A percentile compares a stretch with the other conserved stretches of the same genome.
phyloP scores from a whole-genome alignment of 345 rosid species.

The Citrus reticulata region DNA sequence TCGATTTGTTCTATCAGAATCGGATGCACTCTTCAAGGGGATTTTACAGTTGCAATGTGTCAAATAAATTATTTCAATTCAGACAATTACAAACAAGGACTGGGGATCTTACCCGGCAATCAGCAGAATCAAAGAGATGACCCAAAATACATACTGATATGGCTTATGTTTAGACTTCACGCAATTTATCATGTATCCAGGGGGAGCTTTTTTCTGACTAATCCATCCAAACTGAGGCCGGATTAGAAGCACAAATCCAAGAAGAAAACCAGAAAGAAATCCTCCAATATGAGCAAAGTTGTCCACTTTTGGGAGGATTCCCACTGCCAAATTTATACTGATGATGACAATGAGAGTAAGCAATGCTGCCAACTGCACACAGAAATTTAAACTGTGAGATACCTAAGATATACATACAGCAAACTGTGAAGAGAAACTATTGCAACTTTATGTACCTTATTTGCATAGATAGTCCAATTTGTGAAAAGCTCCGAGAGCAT shows the following conservation, averaged over 20 bases:
- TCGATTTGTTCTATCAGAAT: not conserved
- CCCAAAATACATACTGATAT: constrained; percentile 72
- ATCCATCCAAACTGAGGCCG: constrained; percentile 92
- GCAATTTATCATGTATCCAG: constrained; percentile 28
- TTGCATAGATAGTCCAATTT: constrained; percentile 91
- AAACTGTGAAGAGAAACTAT: not conserved
- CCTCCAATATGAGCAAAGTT: constrained; percentile 99
- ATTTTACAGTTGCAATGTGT: not conserved
- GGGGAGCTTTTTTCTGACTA: constrained; percentile 52
- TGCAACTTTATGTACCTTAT: constrained; percentile 49
- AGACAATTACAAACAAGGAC: not conserved
- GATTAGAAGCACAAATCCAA: constrained; percentile 83
- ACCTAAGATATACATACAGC: constrained; percentile 1
- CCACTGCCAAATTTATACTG: constrained; percentile 66
- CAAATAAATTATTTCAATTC: not conserved
- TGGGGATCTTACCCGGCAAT: constrained; percentile 50
- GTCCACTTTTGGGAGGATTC: constrained; percentile 93
- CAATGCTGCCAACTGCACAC: constrained; percentile 80
- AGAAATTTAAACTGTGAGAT: constrained; percentile 20
- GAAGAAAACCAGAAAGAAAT: constrained; percentile 82
- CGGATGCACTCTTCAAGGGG: not conserved
- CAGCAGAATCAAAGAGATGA: constrained; percentile 45
- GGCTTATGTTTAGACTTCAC: constrained; percentile 66
- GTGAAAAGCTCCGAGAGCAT: constrained; percentile 95
- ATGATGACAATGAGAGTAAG: constrained; percentile 79